Base-by-base conservation (phyloP, 768 basidiomycete species). In the Aureoboletus auriporus region DNA sequence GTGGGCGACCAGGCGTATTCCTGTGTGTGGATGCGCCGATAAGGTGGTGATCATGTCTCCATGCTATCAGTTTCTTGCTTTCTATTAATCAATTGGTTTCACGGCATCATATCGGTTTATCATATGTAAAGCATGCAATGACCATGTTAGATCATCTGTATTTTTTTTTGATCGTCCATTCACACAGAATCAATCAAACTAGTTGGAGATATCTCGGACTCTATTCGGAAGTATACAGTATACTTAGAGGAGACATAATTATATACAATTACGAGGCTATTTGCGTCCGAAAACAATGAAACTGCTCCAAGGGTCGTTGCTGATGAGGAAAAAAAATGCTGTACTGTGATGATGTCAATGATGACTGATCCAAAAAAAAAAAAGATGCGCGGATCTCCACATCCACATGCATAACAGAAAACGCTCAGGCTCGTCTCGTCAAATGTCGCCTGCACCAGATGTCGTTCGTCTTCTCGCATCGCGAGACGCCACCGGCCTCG, bases 381-480 rank as follows among this genome's bases (percentile, higher is more conserved):
- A 23, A n/a, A n/a, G n/a, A n/a, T n/a, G 20, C 20, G 20, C 20
- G 20, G 20, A 23, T 23, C 20, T 23, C 2, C 20, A 23, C 20
- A 23, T 23, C 20, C 20, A 23, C 20, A 23, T 23, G 4, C 20
- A 23, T n/a, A 23, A 23, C 20, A 23, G 20, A 23, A 23, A 23
- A 23, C 20, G 20, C 20, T 23, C 20, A 23, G 20, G 20, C 20
- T 23, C 20, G 20, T 23, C 20, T 23, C 31, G 42, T 61, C 50
- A 66, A 34, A 66, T 67, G 39, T 52, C 65, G 33, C 67, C 65
- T 26, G 68, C 63, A 35, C 61, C 67, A 28, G 65, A 69, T 20
- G 65, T 55, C 1, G 65, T 69, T 42, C 67, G 65, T 39, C 52
- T 60, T 45, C 65, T 65, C 23, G 55, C 41, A 43, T 65, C 63